Evolutionary conservation across 1,284 basidiomycete genomes (phyloP).

Genomic region (Chalciporus sp.): DNA sequence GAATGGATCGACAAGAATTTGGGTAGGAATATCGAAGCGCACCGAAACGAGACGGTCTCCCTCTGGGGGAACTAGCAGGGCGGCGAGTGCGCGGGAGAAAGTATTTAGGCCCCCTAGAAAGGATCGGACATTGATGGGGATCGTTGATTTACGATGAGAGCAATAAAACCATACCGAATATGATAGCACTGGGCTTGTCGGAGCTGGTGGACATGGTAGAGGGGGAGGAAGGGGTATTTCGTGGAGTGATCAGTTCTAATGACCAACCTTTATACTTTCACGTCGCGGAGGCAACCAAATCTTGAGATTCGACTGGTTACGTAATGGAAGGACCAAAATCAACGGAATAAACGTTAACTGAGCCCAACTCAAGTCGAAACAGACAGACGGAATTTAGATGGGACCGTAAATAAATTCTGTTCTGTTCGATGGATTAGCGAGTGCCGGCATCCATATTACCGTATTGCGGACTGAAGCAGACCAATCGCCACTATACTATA

Average conservation of each 20-base stretch:
- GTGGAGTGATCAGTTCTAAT: conserved; percentile 27
- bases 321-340: conserved; percentile 10
- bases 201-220: conserved; percentile 22
- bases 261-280: conserved; percentile 26
- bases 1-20: conserved; percentile 2
- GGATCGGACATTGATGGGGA: conserved; percentile 8
- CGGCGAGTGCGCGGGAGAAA: conserved; percentile 67
- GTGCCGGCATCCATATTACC: background rate
- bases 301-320: conserved; percentile 22
- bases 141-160: background rate
- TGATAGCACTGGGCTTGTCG: conserved; percentile 71
- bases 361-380: no score
- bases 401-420: background rate
- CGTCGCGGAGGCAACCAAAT: conserved; percentile 37
- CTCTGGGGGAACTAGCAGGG: conserved; percentile 61
- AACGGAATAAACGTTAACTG: no score
- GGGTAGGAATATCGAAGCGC: conserved; percentile 32
- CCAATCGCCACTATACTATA: background rate
- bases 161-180: conserved; percentile 63
- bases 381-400: background rate
- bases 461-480: background rate
- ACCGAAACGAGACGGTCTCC: conserved; percentile 75
- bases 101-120: conserved; percentile 74
- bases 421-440: background rate
- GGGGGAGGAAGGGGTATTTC: conserved; percentile 2